These are phyloP conservation scores for Talaromyces atroroseus DNA, from an alignment of 2,329 filamentous ascomycete genomes.

Conservation along the genomic window DNA sequence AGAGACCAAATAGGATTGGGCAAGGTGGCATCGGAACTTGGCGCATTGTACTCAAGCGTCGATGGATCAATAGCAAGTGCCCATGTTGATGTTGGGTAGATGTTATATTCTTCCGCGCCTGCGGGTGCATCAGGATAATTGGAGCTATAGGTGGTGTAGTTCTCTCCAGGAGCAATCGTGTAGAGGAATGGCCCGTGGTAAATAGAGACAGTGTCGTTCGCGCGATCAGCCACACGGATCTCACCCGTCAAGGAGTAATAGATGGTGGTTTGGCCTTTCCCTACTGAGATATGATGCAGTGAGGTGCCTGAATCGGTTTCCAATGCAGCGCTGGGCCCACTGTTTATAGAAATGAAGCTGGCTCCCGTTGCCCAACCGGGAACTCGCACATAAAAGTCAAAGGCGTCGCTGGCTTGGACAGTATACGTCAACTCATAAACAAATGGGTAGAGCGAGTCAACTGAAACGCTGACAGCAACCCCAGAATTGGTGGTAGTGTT, in stretches of 20 bases:
- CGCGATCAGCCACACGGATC: conserved; percentile 31
- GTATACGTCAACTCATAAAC: conserved; percentile 35
- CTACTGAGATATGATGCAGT: conserved; percentile 34
- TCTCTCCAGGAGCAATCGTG: conserved; percentile 34
- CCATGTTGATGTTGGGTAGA: conserved; percentile 28
- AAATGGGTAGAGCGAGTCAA: conserved; percentile 50
- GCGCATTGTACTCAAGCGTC: conserved; percentile 28
- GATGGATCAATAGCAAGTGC: conserved; percentile 29
- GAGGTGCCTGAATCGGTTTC: conserved; percentile 32
- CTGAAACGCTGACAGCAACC: conserved; percentile 38
- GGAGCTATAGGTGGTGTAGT: conserved; percentile 21
- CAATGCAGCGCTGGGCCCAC: conserved; percentile 16
- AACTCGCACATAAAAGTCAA: conserved; percentile 45
- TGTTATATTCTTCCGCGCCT: conserved; percentile 30
- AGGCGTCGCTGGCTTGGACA: conserved; percentile 30
- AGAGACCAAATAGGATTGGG: conserved; percentile 26
- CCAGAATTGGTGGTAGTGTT: conserved; percentile 33
- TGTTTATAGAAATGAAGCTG: conserved; percentile 20
- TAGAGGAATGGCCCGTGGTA: conserved; percentile 44
- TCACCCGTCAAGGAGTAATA: conserved; percentile 29
- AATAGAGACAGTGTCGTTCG: conserved; percentile 40
- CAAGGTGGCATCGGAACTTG: conserved; percentile 13
- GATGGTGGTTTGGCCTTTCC: conserved; percentile 28
- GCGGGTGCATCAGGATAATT: conserved; percentile 24
- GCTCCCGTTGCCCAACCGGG: conserved; percentile 38